Percentiles rank a stretch among this genome's conserved stretches.
Conservation (phyloP, 306 rosid species). For the Abrus precatorius region DNA sequence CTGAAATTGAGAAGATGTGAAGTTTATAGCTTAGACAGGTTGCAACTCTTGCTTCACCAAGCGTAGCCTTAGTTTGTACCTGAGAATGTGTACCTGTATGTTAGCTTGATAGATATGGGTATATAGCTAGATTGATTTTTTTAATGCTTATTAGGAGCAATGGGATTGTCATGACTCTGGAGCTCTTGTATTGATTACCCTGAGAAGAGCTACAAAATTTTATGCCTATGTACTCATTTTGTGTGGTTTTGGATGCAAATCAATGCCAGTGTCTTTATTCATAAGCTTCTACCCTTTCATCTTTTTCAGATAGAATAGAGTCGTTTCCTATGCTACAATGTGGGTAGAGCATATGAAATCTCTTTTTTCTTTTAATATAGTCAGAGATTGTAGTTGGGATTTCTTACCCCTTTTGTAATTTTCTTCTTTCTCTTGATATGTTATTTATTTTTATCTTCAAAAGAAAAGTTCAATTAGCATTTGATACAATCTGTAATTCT, state of each 20-base stretch:
- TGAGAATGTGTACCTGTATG: background rate
- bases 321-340: background rate
- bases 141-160: background rate
- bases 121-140: slow-evolving; percentile 13
- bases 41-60: background rate
- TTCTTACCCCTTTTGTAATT: background rate
- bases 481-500: background rate
- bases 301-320: background rate
- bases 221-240: slow-evolving; percentile 17
- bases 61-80: background rate
- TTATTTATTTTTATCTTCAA: background rate
- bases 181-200: background rate
- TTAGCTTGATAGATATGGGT: background rate
- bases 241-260: background rate
- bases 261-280: background rate
- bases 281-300: background rate
- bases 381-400: too few species aligned
- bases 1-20: slow-evolving; percentile 26
- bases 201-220: too few species aligned
- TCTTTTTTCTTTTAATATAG: background rate
- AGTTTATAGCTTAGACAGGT: background rate
- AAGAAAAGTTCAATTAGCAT: background rate
- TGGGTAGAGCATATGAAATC: background rate
- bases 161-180: slow-evolving; percentile 8
- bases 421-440: background rate